Percentiles rank a stretch among this genome's conserved stretches.
phyloP scores from a whole-genome alignment of 192 early-diverging fungal genomes.

The Coemansia interrupta region DNA sequence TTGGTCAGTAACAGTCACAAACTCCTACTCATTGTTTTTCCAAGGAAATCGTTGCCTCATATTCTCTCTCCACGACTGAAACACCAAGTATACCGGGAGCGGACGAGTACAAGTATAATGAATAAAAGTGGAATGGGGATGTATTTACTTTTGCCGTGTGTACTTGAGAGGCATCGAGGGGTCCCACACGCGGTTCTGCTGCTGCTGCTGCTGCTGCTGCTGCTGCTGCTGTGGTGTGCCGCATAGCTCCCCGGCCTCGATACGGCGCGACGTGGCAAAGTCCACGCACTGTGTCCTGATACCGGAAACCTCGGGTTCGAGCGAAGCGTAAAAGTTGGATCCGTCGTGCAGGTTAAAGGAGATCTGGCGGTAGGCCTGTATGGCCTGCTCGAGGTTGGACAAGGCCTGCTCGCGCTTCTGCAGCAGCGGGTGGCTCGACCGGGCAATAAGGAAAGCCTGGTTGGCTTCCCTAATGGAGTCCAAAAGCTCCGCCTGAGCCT shows the following conservation, averaged over 20 bases:
- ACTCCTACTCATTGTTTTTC: no score
- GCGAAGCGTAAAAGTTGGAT: constrained; percentile 59
- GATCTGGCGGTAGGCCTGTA: constrained; percentile 70
- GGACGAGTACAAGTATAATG: no score
- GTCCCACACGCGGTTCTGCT: constrained; percentile 33
- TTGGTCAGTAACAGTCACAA: no score
- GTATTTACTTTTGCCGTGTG: constrained; percentile 16
- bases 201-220: constrained; percentile 15
- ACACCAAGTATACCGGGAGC: no score
- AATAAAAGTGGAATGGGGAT: no score
- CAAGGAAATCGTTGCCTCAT: no score
- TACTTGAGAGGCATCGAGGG: constrained; percentile 47
- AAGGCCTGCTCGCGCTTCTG: constrained; percentile 71
- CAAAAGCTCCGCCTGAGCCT: constrained; percentile 63
- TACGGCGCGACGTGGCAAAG: no score
- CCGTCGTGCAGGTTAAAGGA: constrained; percentile 75
- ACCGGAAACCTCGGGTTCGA: no score
- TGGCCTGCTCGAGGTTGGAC: constrained; percentile 72
- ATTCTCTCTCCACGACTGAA: no score
- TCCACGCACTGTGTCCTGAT: no score
- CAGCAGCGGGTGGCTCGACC: constrained; percentile 58
- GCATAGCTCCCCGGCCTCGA: no score
- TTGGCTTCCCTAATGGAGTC: constrained; percentile 62
- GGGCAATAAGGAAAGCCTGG: constrained; percentile 61
- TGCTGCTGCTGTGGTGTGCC: no score